phyloP scores from a whole-genome alignment of 768 basidiomycete genomes.

The Termitomyces sp. region DNA sequence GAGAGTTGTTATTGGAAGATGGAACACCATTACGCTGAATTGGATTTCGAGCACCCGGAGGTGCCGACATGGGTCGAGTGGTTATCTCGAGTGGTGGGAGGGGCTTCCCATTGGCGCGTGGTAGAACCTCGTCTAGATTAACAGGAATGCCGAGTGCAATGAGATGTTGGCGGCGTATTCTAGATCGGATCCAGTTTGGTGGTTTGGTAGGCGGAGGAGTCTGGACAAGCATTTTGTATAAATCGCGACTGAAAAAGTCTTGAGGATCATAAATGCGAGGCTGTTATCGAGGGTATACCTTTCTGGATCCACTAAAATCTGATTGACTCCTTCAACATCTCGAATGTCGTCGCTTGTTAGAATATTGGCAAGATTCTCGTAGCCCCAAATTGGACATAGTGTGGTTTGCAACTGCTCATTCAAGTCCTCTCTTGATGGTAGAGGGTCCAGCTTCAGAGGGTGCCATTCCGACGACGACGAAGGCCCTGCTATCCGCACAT shows the following conservation, averaged over 20 bases:
- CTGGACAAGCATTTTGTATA: constrained; percentile 70
- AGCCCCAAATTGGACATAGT: constrained; percentile 62
- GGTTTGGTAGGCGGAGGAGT: constrained; percentile 74
- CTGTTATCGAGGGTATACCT: constrained; percentile 46
- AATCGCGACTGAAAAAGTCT: constrained; percentile 55
- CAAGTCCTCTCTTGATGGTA: constrained; percentile 55
- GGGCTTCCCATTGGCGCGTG: constrained; percentile 56
- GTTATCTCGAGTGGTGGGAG: constrained; percentile 81
- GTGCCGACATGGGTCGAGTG: constrained; percentile 79
- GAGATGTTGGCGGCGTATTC: constrained; percentile 86
- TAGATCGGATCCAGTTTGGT: constrained; percentile 93
- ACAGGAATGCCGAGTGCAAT: constrained; percentile 92
- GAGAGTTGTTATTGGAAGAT: constrained; percentile 39
- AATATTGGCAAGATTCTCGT: constrained; percentile 43
- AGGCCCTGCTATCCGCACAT: constrained; percentile 36
- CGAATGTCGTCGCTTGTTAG: constrained; percentile 72
- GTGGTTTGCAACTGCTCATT: constrained; percentile 61
- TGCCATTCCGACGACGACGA: constrained; percentile 49
- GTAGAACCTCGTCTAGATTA: constrained; percentile 89
- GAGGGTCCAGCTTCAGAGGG: constrained; percentile 60
- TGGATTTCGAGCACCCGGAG: constrained; percentile 56
- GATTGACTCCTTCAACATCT: constrained; percentile 75
- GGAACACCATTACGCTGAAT: constrained; percentile 24
- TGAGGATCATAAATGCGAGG: constrained; percentile 11
- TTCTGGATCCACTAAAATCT: constrained; percentile 70